Base-by-base conservation (phyloP, 305 asterid species). In the Petunia hybrid region DNA sequence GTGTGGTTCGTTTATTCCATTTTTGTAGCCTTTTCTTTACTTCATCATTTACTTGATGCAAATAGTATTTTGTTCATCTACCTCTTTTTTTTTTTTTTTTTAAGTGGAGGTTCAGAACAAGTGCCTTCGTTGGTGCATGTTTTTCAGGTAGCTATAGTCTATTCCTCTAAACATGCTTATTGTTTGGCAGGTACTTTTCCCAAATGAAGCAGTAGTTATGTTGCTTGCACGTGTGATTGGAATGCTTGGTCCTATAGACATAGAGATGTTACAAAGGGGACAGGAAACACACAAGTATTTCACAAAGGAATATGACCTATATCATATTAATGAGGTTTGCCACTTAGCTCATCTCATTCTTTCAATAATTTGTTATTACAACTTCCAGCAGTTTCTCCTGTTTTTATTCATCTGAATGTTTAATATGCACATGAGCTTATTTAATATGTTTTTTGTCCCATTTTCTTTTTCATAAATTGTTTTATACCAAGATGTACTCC, bases 191-290 rank as follows among this genome's bases (percentile, higher is more conserved):
- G 99, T 96, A 64, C 97, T 97, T 61, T 97, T 97, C 85, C 98
- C 98, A 48, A 97, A 94, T 78, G 98, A 94, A 87, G 88, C 88
- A n/a, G 83, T 97, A 22, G 92, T 84, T 38, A 73, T 83, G 82
- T 87, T 97, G 85, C 97, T 97, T 78, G 98, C 92, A 7, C 98
- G 92, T 36, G 85, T 93, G 91, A 84, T 92, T 39, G 96, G 91
- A 55, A 61, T 91, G 71, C 84, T 97, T 36, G 99, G 98, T 64
- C 98, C 94, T 14, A 84, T 97, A 35, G 94, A 90, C 83, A 61
- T 65, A 86, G 94, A 88, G 40, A 92, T 97, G 98, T 85, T 97
- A 80, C 83, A 81, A 77, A 85, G 85, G n/a, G 99, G 98, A 75
- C 91, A 82, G 79, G 98, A 97, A 83, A 89, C 95, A 0, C 86